Percentiles rank a stretch among this genome's conserved stretches.
Evolutionary conservation across 2,329 filamentous ascomycete species (phyloP).

Genomic region (Harringtonia lauricola): DNA sequence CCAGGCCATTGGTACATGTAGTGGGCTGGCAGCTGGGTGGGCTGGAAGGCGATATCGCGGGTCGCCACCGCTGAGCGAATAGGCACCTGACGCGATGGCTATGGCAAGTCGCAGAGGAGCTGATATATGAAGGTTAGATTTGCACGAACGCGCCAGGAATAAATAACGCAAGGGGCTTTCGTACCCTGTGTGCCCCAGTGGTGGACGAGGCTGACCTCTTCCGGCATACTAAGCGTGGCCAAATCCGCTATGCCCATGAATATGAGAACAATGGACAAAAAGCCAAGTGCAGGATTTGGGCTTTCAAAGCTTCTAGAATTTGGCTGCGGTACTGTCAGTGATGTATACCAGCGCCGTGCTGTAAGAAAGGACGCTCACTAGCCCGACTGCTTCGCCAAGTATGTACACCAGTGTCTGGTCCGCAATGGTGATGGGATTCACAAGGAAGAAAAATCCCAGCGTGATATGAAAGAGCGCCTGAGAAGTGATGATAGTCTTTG

Average conservation of each 20-base stretch:
- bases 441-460: constrained; percentile 73
- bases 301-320: constrained; percentile 55
- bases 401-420: constrained; percentile 74
- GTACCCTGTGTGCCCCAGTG: constrained; percentile 58
- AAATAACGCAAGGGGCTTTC: constrained; percentile 25
- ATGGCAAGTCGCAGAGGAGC: constrained; percentile 56
- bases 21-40: no score
- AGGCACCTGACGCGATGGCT: constrained; percentile 50
- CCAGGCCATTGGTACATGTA: constrained; percentile 28
- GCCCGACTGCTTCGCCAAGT: constrained; percentile 70
- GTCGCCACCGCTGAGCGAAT: no score
- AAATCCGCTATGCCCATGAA: constrained; percentile 53
- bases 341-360: neutral
- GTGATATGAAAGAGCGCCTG: constrained; percentile 78
- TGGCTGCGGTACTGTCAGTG: constrained; percentile 32
- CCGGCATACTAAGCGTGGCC: constrained; percentile 54
- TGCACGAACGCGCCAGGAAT: neutral
- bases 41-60: constrained; percentile 25
- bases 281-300: constrained; percentile 59
- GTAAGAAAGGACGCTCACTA: constrained; percentile 40
- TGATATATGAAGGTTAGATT: constrained; percentile 15
- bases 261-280: constrained; percentile 59
- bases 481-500: constrained; percentile 68
- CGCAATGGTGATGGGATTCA: constrained; percentile 57
- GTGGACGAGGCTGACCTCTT: constrained; percentile 51